Evolutionary conservation across 805 yeast species (phyloP).

Genomic region (Clavispora santaluciae): DNA sequence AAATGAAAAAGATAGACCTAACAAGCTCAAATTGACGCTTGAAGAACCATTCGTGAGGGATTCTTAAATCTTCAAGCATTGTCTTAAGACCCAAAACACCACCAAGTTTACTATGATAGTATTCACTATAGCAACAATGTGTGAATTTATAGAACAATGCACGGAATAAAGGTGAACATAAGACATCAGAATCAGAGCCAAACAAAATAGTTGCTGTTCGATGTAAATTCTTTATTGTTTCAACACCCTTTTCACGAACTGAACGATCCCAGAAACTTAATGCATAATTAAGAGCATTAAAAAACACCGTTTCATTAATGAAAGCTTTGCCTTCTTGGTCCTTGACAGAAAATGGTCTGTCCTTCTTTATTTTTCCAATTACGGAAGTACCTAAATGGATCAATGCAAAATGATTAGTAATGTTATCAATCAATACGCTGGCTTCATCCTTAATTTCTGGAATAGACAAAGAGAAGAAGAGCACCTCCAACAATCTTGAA

Average conservation of each 20-base stretch:
- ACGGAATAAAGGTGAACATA: constrained; percentile 70
- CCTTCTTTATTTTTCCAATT: constrained; percentile 60
- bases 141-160: constrained; percentile 75
- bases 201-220: constrained; percentile 60
- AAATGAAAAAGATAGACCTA: constrained; percentile 81
- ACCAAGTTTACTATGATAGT: constrained; percentile 79
- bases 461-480: constrained; percentile 73
- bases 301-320: constrained; percentile 63
- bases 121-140: constrained; percentile 89
- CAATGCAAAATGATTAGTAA: constrained; percentile 76
- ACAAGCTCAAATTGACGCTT: constrained; percentile 79
- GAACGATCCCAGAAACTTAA: constrained; percentile 69
- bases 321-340: constrained; percentile 75
- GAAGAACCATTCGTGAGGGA: constrained; percentile 70
- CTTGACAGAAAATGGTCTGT: constrained; percentile 65
- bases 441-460: constrained; percentile 73
- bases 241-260: constrained; percentile 68
- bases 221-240: constrained; percentile 59
- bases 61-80: constrained; percentile 59
- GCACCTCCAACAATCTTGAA: constrained; percentile 57
- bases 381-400: constrained; percentile 72
- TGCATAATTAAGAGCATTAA: constrained; percentile 74
- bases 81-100: constrained; percentile 81
- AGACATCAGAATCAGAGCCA: constrained; percentile 60
- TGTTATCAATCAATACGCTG: constrained; percentile 49